Conservation (phyloP, 2,329 filamentous ascomycete species). For the Aspergillus tanneri region DNA sequence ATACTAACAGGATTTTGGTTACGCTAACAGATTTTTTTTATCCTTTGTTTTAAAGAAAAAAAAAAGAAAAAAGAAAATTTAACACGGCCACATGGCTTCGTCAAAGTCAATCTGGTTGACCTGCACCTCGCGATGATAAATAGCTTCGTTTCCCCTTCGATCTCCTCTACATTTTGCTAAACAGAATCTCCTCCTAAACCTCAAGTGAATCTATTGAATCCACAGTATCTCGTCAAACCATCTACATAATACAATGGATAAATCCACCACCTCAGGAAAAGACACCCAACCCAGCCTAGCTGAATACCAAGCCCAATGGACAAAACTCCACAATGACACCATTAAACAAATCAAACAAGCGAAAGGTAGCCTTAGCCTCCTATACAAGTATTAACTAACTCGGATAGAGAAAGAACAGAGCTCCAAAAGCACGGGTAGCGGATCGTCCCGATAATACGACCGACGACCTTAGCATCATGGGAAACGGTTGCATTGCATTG, state of each 20-base stretch:
- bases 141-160: not conserved
- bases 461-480: too few species aligned
- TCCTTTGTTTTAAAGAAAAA: not conserved
- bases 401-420: constrained; percentile 1
- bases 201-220: not conserved
- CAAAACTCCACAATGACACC: constrained; percentile 18
- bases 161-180: not conserved
- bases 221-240: not conserved
- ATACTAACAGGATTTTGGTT: not conserved
- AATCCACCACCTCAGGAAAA: not conserved
- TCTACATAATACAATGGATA: constrained; percentile 14
- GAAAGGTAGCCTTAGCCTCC: constrained; percentile 7
- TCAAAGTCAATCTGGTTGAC: not conserved
- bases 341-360: constrained; percentile 17
- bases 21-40: not conserved
- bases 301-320: constrained; percentile 17
- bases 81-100: not conserved
- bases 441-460: not conserved
- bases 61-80: too few species aligned
- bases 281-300: constrained; percentile 10
- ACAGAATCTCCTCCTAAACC: not conserved
- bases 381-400: not conserved
- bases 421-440: not conserved
- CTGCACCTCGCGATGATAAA: not conserved
- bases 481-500: too few species aligned